Base-by-base conservation (phyloP, 805 yeast genomes). In the Starmerella roubikii region DNA sequence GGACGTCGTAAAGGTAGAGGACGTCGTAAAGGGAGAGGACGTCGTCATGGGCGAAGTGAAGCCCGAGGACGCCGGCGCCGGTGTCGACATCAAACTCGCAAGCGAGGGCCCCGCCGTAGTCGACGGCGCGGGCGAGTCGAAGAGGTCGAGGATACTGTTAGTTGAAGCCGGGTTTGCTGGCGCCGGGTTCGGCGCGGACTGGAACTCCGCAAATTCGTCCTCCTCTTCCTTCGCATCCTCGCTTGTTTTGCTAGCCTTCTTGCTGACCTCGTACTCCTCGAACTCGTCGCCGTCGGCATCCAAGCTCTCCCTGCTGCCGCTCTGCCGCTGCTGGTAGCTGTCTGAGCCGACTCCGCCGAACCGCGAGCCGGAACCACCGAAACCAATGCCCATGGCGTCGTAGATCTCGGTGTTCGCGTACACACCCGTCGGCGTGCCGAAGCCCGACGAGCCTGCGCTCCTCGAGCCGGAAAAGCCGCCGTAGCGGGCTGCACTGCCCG, bases 181-280 rank as follows among this genome's bases (percentile, higher is more conserved):
- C 8, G 9, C 17, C 15, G 42, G 23, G 1, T 39, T 27, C 2
- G 75, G 72, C n/a, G 78, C 76, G 32, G 64, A 54, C 54, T 74
- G 78, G 66, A 75, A 75, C 48, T 75, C 80, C 47, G 71, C 79
- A 54, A 72, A 71, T 44, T 72, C 77, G 45, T 72, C 77, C 44
- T 72, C 76, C 41, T 62, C 67, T n/a, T 62, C 72, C 10, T 56
- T 65, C 7, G 17, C 26, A 10, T 15, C 27, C n/a, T 7, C 11
- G 6, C 35, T 13, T 23, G 35, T 15, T 17, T 30, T 18, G 16
- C 23, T 22, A 3, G 45, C 54, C 9, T 36, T 17, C 5, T 35
- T 39, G 22, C 29, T 27, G 1, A 52, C 60, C 20, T 58, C 51
- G 42, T 59, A 59, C 49, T 59, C 64, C 43, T 59, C 63, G 45